Evolutionary conservation across 306 rosid genomes (phyloP), one percentile per base, ranked within the genome.

Genomic region (Sechiopsis laciniata): DNA sequence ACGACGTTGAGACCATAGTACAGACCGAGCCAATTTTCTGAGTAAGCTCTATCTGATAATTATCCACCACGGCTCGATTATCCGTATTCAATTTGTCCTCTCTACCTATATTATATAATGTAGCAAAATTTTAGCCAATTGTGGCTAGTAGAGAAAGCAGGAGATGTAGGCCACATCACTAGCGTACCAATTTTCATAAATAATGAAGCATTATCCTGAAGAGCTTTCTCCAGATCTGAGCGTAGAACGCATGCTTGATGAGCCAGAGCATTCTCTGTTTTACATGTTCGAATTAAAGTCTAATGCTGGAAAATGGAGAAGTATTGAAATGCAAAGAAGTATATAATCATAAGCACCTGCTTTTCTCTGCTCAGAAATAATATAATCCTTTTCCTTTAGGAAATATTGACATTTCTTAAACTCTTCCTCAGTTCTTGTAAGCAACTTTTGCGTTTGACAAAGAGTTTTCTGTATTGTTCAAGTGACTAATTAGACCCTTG

Each of bases 301-400:
- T 46, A 21, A 15, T 21, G 19, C 51, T 54, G 46, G 55, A 62
- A 71, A 51, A 32, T 58, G 46, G 59, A 62, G 67, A 32, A 77
- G 56, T 5, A 74, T 32, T 22, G 16, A 13, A 46, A 55, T 9
- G 51, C 37, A 59, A 7, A 42, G 68, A 64, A 63, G 29, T 71
- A 74, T 20, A 59, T 10, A 17, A 14, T 56, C 4, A 57, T 55
- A 52, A 72, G 14, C 78, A 94, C 98, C 98, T 37, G 97, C 89
- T 94, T 95, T 91, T 79, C 83, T 89, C 80, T 91, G 97, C 72
- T 88, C 95, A 59, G 87, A 91, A 53, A 95, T 91, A 61, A 91
- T 75, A 77, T 86, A 94, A 48, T 88, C 95, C 65, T 82, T 91
- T 72, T 85, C 95, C 79, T 87, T 89, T 73, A 91, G 58, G 14